A percentile compares a stretch with the other conserved stretches of the same genome.
Evolutionary conservation across 805 yeast species (phyloP).

Genomic region (Candida arabinofermentans): DNA sequence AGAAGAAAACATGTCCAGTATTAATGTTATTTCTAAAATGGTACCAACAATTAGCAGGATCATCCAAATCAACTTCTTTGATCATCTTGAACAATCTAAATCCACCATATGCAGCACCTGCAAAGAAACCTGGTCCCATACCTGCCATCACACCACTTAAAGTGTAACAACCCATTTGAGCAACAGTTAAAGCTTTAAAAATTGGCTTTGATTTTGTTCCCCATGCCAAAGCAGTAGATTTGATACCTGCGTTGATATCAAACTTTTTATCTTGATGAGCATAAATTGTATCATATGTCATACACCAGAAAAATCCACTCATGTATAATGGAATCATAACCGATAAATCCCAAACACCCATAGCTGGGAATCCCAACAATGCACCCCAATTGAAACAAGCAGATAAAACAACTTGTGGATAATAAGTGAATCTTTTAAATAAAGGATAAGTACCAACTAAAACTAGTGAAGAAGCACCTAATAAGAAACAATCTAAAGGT

Average conservation of each 20-base stretch:
- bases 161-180: slow-evolving; percentile 62
- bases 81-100: slow-evolving; percentile 68
- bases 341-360: slow-evolving; percentile 75
- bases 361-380: slow-evolving; percentile 90
- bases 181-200: slow-evolving; percentile 55
- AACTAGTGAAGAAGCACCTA: slow-evolving; percentile 78
- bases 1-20: slow-evolving; percentile 67
- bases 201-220: slow-evolving; percentile 72
- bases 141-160: slow-evolving; percentile 72
- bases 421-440: slow-evolving; percentile 91
- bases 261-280: slow-evolving; percentile 96
- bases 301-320: slow-evolving; percentile 85
- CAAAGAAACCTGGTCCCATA: slow-evolving; percentile 81
- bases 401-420: slow-evolving; percentile 83
- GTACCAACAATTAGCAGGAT: slow-evolving; percentile 79
- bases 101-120: slow-evolving; percentile 64
- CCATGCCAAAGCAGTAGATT: slow-evolving; percentile 96
- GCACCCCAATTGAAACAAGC: slow-evolving; percentile 95
- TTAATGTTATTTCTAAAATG: slow-evolving; percentile 72
- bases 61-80: slow-evolving; percentile 67
- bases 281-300: slow-evolving; percentile 92
- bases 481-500: slow-evolving; percentile 75
- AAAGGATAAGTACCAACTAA: slow-evolving; percentile 86
- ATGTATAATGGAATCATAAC: slow-evolving; percentile 76
- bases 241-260: slow-evolving; percentile 87